Conservation (phyloP, 768 basidiomycete genomes). For the Termitomyces sp. region DNA sequence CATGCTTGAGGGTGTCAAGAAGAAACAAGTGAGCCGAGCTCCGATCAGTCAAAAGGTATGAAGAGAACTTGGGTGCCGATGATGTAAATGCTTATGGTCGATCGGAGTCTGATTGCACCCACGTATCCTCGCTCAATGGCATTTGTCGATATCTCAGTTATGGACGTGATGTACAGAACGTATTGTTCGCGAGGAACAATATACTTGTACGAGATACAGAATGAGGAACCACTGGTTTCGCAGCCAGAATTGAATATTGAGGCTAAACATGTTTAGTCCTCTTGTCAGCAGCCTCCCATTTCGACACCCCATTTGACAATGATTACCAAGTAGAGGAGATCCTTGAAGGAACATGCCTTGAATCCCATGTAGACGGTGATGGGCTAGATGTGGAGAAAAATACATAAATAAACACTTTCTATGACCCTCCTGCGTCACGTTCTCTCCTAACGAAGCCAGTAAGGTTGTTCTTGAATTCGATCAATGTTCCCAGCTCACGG, state of each 20-base stretch:
- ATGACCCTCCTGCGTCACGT: neutral
- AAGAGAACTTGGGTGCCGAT: neutral
- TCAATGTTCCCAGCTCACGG: neutral
- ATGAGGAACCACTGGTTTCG: neutral
- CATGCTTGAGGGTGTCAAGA: slow-evolving; percentile 4
- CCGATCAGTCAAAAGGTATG: slow-evolving; percentile 1
- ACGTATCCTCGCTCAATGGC: neutral
- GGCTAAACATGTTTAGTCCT: neutral
- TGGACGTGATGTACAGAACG: neutral
- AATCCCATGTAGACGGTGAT: no score
- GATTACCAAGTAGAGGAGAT: neutral
- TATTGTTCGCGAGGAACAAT: neutral
- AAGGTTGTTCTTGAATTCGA: neutral
- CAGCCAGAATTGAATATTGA: neutral
- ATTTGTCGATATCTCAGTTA: neutral
- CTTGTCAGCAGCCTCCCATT: neutral
- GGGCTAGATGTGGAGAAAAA: no score
- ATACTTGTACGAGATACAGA: neutral
- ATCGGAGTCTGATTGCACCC: neutral
- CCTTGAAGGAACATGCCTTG: neutral
- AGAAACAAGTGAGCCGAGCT: neutral
- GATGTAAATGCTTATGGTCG: no score
- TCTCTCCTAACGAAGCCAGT: neutral
- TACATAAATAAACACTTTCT: no score
- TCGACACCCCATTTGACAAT: neutral